phyloP scores from a whole-genome alignment of 441 rosid genomes.

The Croton laevigatus region DNA sequence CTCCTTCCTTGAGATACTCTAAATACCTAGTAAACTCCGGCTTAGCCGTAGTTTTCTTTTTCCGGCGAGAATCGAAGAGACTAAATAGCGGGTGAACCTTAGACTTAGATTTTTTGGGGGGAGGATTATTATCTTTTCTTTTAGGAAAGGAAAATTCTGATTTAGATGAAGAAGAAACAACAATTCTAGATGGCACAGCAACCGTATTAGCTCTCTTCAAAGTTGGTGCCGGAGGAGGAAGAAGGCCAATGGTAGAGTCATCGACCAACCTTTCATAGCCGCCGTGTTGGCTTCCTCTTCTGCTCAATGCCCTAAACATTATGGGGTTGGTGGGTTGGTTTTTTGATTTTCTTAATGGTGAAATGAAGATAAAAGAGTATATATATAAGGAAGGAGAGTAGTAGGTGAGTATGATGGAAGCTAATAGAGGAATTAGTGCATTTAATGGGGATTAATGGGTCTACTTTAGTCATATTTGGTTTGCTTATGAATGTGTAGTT shows the following conservation, averaged over 20 bases:
- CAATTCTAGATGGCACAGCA: conserved; percentile 30
- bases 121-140: conserved; percentile 15
- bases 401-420: not conserved
- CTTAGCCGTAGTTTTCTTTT: conserved; percentile 63
- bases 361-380: not conserved
- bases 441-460: too few relatives aligned
- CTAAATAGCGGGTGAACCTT: conserved; percentile 59
- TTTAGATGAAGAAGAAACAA: conserved; percentile 22
- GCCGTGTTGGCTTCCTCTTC: conserved; percentile 36
- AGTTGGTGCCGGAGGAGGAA: conserved; percentile 7
- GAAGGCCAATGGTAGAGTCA: conserved; percentile 26
- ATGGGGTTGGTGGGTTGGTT: conserved; percentile 13
- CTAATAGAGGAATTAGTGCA: too few relatives aligned
- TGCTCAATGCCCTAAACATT: conserved; percentile 78
- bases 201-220: conserved; percentile 36
- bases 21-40: conserved; percentile 72
- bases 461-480: conserved; percentile 15
- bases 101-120: not conserved
- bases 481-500: not conserved
- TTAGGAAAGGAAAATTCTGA: conserved; percentile 17
- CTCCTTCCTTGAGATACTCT: conserved; percentile 70
- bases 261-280: conserved; percentile 51
- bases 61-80: conserved; percentile 46
- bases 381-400: too few relatives aligned
- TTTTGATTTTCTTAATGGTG: not conserved